These are phyloP conservation scores for Penicillium sp. DNA, from an alignment of 2,329 filamentous ascomycete species.

Conservation along the genomic window DNA sequence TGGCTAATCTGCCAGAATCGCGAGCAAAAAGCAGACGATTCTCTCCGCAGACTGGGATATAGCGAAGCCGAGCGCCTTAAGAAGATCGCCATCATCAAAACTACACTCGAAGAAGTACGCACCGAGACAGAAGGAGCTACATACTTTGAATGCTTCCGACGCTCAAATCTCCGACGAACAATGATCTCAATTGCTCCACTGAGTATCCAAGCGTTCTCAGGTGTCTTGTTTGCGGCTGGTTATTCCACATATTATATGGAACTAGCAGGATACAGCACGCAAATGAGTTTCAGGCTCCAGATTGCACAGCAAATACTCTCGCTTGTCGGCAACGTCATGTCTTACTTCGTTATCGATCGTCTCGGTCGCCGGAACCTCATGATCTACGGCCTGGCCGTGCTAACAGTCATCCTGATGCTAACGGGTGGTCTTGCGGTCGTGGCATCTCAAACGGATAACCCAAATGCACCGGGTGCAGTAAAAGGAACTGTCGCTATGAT, in stretches of 20 bases:
- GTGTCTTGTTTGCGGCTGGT: conserved; percentile 36
- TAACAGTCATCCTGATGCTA: conserved; percentile 45
- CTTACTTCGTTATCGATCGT: conserved; percentile 41
- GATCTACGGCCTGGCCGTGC: conserved; percentile 33
- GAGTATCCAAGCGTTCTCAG: conserved; percentile 37
- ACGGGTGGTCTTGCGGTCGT: conserved; percentile 38
- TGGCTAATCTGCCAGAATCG: conserved; percentile 10
- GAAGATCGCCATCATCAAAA: conserved; percentile 9
- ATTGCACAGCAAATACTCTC: conserved; percentile 44
- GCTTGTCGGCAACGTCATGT: conserved; percentile 44
- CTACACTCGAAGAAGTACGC: conserved; percentile 12
- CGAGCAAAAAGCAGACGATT: conserved; percentile 2
- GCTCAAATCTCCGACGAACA: conserved; percentile 42
- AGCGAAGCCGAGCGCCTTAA: conserved; percentile 6
- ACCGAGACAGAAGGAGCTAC: conserved; percentile 38
- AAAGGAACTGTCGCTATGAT: conserved; percentile 30
- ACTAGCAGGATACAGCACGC: conserved; percentile 42
- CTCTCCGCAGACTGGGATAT: conserved; percentile 11
- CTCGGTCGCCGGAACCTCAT: conserved; percentile 40
- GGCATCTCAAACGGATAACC: conserved; percentile 8
- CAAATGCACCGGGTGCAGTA: conserved; percentile 10
- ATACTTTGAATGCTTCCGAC: conserved; percentile 45
- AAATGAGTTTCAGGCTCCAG: conserved; percentile 40
- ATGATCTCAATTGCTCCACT: conserved; percentile 41
- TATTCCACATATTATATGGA: conserved; percentile 50